Evolutionary conservation across 208 protist species (phyloP), one percentile per base, ranked within the genome.

Genomic region (Leishmania gerbilli): DNA sequence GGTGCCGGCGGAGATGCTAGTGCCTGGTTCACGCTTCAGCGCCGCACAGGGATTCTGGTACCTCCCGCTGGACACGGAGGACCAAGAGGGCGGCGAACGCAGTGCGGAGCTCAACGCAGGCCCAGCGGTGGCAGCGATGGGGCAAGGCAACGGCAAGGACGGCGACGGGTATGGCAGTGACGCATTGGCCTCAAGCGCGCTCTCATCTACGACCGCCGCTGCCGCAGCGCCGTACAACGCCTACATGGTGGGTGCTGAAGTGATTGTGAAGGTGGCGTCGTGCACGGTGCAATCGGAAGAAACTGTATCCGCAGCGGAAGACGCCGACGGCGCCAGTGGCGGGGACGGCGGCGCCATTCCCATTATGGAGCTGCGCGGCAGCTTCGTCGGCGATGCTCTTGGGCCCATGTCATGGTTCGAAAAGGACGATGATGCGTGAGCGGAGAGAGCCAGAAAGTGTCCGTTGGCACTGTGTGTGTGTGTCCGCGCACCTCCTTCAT

Each of bases 351-450:
- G 24, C 15, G 47, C 69, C 13, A 67, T 68, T 6, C 74, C 85
- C 3, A 77, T 90, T 31, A 97, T 97, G 94, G 87, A 93, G 71
- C 67, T 97, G 53, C 64, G 82, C 8, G 94, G 88, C 27, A 93
- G 86, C 77, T 97, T 95, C 83, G 27, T 90, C 7, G 94, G 91
- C 21, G 93, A 92, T 51, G 91, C 88, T 19, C 86, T 97, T 27
- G 94, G 94, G 3, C 94, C 94, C 1, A 83, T 91, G 27, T 71
- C 87, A 60, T 97, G 94, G 92, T 97, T 95, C 76, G 90, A 91
- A 27, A 68, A 85, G 27, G 76, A 58, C 27, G 51, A 40, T 15
- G 42, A 53, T 4, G 24, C 24, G 24, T 72, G 45, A 72, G 42
- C 40, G 42, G 21, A 13, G 69, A 13, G 21, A 49, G 3, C 3